Percentiles rank a stretch among this genome's conserved stretches.
Evolutionary conservation across 1,284 basidiomycete genomes (phyloP).

Genomic region (Phylloboletellus chloephorus): DNA sequence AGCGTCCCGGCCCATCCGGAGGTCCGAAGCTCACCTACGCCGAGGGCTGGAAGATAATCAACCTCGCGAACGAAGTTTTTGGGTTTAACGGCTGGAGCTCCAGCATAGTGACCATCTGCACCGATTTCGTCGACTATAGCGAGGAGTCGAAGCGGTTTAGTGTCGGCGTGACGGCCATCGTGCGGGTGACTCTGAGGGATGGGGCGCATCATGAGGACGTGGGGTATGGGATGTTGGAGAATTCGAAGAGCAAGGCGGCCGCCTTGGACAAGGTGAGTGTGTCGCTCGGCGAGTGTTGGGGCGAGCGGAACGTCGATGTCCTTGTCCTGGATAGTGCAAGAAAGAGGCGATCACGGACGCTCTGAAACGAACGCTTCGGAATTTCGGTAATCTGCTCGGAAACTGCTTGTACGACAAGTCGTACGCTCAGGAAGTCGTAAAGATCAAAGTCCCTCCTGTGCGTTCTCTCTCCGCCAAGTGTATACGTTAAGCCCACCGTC

Average conservation of each 20-base stretch:
- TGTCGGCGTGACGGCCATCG: conserved; percentile 80
- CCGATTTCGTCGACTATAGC: conserved; percentile 68
- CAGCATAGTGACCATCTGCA: conserved; percentile 71
- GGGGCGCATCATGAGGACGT: conserved; percentile 91
- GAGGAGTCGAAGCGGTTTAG: conserved; percentile 64
- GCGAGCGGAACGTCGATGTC: conserved; percentile 4
- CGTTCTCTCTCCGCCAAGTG: conserved; percentile 30
- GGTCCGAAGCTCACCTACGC: conserved; percentile 88
- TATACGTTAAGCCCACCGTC: background rate
- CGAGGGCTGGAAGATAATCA: conserved; percentile 96
- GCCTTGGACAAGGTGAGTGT: conserved; percentile 84
- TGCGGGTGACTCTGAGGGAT: conserved; percentile 84
- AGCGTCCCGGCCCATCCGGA: conserved; percentile 84
- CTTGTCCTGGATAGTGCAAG: conserved; percentile 72
- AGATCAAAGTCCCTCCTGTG: conserved; percentile 80
- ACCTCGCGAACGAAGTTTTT: conserved; percentile 96
- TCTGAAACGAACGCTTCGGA: conserved; percentile 84
- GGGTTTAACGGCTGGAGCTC: conserved; percentile 98
- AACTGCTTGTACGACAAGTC: conserved; percentile 95
- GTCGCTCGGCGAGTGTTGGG: background rate
- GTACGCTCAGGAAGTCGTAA: conserved; percentile 79
- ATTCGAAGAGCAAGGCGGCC: conserved; percentile 76
- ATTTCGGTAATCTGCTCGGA: conserved; percentile 91
- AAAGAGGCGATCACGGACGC: conserved; percentile 97
- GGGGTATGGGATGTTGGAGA: conserved; percentile 87